Conservation (phyloP, 352 stramenopile genomes). For the Pythium brassicae region DNA sequence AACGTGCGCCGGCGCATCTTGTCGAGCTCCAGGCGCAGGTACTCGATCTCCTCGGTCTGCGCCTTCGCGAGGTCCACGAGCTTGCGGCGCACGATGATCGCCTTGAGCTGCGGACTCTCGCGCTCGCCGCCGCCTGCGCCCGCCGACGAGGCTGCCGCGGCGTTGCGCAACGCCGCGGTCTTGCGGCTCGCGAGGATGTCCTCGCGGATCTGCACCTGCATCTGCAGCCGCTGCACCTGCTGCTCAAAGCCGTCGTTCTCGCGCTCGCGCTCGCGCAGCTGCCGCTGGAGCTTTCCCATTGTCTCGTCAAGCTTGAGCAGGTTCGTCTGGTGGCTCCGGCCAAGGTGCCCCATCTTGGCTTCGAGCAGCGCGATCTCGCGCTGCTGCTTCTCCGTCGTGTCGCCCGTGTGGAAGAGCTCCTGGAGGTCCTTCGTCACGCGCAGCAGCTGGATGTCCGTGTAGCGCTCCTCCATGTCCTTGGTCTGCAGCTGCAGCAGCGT, state of each 20-base stretch:
- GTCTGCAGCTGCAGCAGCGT: constrained; percentile 73
- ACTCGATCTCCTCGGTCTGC: constrained; percentile 92
- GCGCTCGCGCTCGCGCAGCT: constrained; percentile 58
- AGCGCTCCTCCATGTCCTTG: constrained; percentile 87
- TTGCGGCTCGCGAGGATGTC: constrained; percentile 80
- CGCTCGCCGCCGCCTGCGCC: constrained; percentile 10
- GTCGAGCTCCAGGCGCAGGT: constrained; percentile 83
- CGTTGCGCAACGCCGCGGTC: constrained; percentile 35
- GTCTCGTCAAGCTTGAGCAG: constrained; percentile 61
- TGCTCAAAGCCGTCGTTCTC: constrained; percentile 82
- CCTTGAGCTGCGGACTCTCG: constrained; percentile 58
- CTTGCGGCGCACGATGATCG: constrained; percentile 83
- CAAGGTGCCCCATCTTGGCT: constrained; percentile 62
- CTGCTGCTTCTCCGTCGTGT: constrained; percentile 76
- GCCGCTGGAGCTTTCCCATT: constrained; percentile 41
- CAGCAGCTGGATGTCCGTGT: constrained; percentile 92
- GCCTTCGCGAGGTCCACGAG: constrained; percentile 86
- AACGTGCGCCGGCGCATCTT: constrained; percentile 91
- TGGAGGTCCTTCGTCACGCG: constrained; percentile 92
- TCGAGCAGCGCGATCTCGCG: constrained; percentile 69
- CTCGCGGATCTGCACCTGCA: constrained; percentile 84
- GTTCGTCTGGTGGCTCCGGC: constrained; percentile 53
- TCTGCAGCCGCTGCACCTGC: constrained; percentile 75
- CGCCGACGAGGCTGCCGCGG: neutral
- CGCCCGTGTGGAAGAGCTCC: constrained; percentile 83